phyloP scores from a whole-genome alignment of 192 early-diverging fungal genomes.

The Coemansia sp. region DNA sequence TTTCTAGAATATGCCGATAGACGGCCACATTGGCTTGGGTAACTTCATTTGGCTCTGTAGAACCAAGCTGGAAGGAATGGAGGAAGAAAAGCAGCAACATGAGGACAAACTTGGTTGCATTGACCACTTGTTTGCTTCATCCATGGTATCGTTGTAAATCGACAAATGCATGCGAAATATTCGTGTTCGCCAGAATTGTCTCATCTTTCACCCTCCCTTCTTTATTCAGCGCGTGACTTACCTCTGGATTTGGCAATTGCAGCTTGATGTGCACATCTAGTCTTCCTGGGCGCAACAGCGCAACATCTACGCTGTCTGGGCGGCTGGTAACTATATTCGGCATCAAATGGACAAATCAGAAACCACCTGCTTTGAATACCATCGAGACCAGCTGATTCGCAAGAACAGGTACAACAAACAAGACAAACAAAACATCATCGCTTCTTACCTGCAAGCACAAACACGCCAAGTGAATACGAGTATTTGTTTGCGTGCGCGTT shows the following conservation, averaged over 20 bases:
- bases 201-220: not conserved
- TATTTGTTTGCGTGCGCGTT: constrained; percentile 23
- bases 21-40: not conserved
- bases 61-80: not conserved
- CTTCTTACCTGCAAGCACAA: constrained; percentile 68
- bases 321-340: constrained; percentile 68
- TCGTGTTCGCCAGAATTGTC: not conserved
- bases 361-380: not conserved
- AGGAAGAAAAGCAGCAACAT: not conserved
- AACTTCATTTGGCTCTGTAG: not conserved
- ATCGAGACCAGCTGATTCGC: not conserved
- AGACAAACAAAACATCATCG: not conserved
- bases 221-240: constrained; percentile 16
- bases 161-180: not conserved
- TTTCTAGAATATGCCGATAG: not conserved
- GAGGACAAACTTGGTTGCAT: constrained; percentile 6
- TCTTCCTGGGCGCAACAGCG: constrained; percentile 81
- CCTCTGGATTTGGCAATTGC: constrained; percentile 59
- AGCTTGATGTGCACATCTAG: constrained; percentile 77
- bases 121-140: not conserved
- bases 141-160: not conserved
- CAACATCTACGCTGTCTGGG: constrained; percentile 71
- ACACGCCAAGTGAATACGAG: constrained; percentile 52
- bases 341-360: not conserved
- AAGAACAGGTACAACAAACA: constrained; percentile 4